Evolutionary conservation across 352 stramenopile genomes (phyloP).

Genomic region (Phytophthora lateralis): DNA sequence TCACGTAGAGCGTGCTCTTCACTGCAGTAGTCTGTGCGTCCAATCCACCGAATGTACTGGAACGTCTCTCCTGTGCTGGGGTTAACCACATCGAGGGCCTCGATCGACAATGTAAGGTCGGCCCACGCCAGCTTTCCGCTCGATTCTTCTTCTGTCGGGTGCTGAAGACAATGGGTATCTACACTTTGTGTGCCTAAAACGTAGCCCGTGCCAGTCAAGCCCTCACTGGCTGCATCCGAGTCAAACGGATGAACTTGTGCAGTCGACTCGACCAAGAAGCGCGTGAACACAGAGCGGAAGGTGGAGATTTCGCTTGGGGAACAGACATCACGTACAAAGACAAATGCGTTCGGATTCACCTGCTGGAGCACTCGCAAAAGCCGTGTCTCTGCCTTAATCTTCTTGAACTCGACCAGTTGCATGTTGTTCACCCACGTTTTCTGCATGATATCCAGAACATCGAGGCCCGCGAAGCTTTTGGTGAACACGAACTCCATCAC

Average conservation of each 20-base stretch:
- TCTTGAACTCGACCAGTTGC: slow-evolving; percentile 31
- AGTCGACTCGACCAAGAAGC: slow-evolving; percentile 37
- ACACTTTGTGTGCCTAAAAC: slow-evolving; percentile 41
- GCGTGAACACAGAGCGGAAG: slow-evolving; percentile 43
- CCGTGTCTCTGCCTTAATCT: slow-evolving; percentile 35
- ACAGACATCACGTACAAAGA: slow-evolving; percentile 40
- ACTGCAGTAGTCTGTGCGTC: slow-evolving; percentile 42
- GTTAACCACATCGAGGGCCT: slow-evolving; percentile 29
- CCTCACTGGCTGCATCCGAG: no score
- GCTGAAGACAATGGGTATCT: background rate
- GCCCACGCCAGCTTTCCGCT: slow-evolving; percentile 31
- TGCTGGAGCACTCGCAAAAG: slow-evolving; percentile 39
- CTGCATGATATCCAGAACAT: slow-evolving; percentile 34
- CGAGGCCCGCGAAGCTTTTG: slow-evolving; percentile 36
- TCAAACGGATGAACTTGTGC: background rate
- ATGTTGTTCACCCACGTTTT: slow-evolving; percentile 38
- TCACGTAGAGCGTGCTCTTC: slow-evolving; percentile 33
- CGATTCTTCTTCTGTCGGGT: background rate
- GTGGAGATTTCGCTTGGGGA: slow-evolving; percentile 29
- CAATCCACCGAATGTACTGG: slow-evolving; percentile 36
- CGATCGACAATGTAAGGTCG: slow-evolving; percentile 35
- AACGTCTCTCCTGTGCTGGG: slow-evolving; percentile 15
- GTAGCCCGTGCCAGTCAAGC: slow-evolving; percentile 21
- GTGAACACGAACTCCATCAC: slow-evolving; percentile 42
- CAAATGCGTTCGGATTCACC: slow-evolving; percentile 26